Evolutionary conservation across 2,329 filamentous ascomycete species (phyloP).

Genomic region (Fusarium proliferatum): DNA sequence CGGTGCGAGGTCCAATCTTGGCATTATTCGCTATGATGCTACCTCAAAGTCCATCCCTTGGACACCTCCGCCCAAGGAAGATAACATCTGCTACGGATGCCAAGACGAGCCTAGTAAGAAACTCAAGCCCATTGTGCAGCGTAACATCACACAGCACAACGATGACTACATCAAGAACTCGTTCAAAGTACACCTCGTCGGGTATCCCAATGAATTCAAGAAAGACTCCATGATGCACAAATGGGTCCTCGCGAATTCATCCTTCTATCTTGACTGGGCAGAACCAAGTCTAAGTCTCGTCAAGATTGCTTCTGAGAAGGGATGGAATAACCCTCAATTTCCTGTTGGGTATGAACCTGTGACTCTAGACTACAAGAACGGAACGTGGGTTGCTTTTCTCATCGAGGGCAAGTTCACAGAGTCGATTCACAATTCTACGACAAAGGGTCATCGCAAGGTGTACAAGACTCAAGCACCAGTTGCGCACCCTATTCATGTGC

Average conservation of each 20-base stretch:
- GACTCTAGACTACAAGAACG: background rate
- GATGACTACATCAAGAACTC: background rate
- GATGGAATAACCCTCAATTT: background rate
- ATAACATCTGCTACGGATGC: background rate
- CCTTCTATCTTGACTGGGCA: slow-evolving; percentile 3
- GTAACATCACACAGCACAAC: background rate
- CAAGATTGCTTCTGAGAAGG: background rate
- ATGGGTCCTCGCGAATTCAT: background rate
- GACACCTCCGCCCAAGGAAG: background rate
- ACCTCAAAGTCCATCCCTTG: background rate
- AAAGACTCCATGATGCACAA: background rate
- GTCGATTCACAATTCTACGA: background rate
- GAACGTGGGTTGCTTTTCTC: background rate
- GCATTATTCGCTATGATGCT: background rate
- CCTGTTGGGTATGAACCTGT: slow-evolving; percentile 2
- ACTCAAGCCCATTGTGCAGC: background rate
- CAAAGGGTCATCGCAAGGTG: background rate
- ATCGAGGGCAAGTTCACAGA: slow-evolving; percentile 2
- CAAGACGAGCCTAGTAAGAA: background rate
- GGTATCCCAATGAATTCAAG: background rate
- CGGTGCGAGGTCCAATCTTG: background rate
- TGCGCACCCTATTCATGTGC: background rate
- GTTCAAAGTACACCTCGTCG: background rate
- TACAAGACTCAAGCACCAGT: slow-evolving; percentile 5
- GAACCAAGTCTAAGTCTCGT: slow-evolving; percentile 5